Conservation (phyloP, 352 stramenopile species). For the Lagenidium sp. region DNA sequence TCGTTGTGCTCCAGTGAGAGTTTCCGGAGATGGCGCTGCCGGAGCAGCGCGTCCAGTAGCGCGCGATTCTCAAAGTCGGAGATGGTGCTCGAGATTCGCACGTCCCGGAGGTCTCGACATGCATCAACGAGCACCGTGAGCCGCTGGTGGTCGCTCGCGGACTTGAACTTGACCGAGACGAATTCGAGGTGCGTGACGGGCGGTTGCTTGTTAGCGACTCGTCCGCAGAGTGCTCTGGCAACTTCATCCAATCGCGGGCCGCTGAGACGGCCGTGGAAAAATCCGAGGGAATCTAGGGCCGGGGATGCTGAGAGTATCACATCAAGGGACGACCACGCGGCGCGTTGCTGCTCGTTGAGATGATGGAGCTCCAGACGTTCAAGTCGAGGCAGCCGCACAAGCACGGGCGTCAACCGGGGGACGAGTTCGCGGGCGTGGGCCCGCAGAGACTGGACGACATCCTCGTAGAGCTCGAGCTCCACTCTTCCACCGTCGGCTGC, state of each 20-base stretch:
- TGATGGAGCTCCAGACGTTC: constrained; percentile 64
- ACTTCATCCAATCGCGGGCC: constrained; percentile 34
- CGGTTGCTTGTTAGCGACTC: neutral
- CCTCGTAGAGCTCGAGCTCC: constrained; percentile 26
- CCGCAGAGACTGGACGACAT: constrained; percentile 49
- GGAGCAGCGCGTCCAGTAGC: constrained; percentile 32
- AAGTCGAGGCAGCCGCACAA: constrained; percentile 30
- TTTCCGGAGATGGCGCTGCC: constrained; percentile 18
- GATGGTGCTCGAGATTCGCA: constrained; percentile 55
- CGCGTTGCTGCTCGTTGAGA: constrained; percentile 42
- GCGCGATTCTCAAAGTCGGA: constrained; percentile 43
- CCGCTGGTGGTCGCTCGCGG: constrained; percentile 15
- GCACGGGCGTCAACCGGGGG: constrained; percentile 27
- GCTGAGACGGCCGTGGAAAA: constrained; percentile 65
- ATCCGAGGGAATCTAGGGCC: constrained; percentile 36
- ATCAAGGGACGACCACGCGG: too few species aligned
- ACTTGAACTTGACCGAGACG: constrained; percentile 58
- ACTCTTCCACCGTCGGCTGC: too few species aligned
- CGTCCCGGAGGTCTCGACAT: constrained; percentile 21
- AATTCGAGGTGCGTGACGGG: constrained; percentile 41
- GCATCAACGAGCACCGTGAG: constrained; percentile 32
- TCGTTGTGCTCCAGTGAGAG: constrained; percentile 77
- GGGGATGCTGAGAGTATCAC: constrained; percentile 20
- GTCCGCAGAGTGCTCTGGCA: constrained; percentile 12
- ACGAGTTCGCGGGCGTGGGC: constrained; percentile 58